Percentiles rank a stretch among this genome's conserved stretches.
phyloP scores from a whole-genome alignment of 192 early-diverging fungal species.

The Piromyces finnis region DNA sequence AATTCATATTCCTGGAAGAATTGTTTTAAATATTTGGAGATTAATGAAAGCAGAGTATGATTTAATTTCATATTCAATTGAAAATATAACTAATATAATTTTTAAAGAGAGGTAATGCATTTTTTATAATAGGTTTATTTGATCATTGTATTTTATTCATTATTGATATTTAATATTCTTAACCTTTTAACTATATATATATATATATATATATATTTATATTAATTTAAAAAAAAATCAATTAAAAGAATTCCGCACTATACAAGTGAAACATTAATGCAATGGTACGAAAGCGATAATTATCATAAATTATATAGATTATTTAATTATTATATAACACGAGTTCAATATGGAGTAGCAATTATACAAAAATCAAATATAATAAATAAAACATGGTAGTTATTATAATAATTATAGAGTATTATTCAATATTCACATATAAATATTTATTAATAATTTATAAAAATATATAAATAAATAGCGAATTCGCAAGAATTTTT shows the following conservation, averaged over 20 bases:
- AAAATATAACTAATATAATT: slow-evolving; percentile 51
- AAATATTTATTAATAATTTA: too few relatives aligned
- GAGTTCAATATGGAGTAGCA: slow-evolving; percentile 41
- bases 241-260: slow-evolving; percentile 44
- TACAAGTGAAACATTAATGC: slow-evolving; percentile 25
- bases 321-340: slow-evolving; percentile 45
- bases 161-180: too few relatives aligned
- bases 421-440: too few relatives aligned
- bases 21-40: slow-evolving; percentile 79
- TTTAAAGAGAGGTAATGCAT: slow-evolving; percentile 43
- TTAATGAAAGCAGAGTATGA: slow-evolving; percentile 59
- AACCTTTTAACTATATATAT: too few relatives aligned
- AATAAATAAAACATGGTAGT: slow-evolving; percentile 27
- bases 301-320: slow-evolving; percentile 34
- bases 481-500: slow-evolving; percentile 78
- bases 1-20: slow-evolving; percentile 49
- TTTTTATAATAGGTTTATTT: background rate
- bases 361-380: slow-evolving; percentile 54
- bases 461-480: too few relatives aligned
- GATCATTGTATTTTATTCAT: background rate
- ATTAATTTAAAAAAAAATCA: too few relatives aligned
- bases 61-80: slow-evolving; percentile 60
- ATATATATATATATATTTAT: too few relatives aligned
- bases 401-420: too few relatives aligned
- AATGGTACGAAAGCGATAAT: slow-evolving; percentile 38